Base-by-base conservation (phyloP, 345 rosid genomes). In the Ceriops zippeliana region DNA sequence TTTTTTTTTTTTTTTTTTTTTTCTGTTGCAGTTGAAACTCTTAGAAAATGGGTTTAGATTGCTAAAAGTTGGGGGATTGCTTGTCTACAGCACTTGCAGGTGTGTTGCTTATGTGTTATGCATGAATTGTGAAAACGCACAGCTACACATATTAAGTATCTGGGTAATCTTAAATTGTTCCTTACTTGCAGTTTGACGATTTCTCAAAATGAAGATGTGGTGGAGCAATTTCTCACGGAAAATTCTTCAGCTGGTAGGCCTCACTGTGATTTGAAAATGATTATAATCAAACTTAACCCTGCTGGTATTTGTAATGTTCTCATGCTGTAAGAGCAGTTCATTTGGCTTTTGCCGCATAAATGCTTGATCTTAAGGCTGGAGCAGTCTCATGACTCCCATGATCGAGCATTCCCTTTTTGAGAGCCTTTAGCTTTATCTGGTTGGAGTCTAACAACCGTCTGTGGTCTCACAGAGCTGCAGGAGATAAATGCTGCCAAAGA, bases 51-150 rank as follows among this genome's bases (percentile, higher is more conserved):
- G 99, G 69, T 93, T 88, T 65, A 79, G 84, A 77, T 71, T 91
- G 75, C 85, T 93, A 70, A 89, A 86, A 85, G 85, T 76, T 61
- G 96, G 91, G 28, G 99, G 99, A 28, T 77, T 79, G 7, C 89
- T 93, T 28, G 86, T 91, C 61, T 89, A 91, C 81, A 93, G 99
- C 85, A 93, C 97, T 71, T 93, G 99, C 93, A 93, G 97, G 96
- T 89, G 63, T 46, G 63, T 66, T 61, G 27, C 42, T 30, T 78
- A 20, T 5, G 22, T 60, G 35, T 21, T 27, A 17, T 6, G 59
- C 6, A 34, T 6, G 5, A 27, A 17, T 42, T 16, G 32, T 24
- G 28, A 57, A n/a, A 31, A 20, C 26, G 20, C 10, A 30, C 0
- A 2, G 66, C 35, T 62, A 10, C 54, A 47, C 21, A 19, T 0